Percentiles rank a stretch among this genome's conserved stretches.
Evolutionary conservation across 2,329 filamentous ascomycete genomes (phyloP).

Genomic region (Arthroderma uncinatum): DNA sequence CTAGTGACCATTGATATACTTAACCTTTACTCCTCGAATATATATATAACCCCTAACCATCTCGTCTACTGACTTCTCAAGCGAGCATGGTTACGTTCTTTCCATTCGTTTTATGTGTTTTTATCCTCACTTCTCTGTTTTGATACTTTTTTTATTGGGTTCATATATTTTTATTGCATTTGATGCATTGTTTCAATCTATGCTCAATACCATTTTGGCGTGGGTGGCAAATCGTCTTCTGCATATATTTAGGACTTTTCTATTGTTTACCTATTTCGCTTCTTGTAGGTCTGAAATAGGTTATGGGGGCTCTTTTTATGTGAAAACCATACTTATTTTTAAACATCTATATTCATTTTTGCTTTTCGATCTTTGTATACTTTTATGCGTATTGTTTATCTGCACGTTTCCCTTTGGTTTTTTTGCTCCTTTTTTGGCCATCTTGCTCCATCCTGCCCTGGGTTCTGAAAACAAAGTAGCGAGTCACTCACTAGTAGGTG

Average conservation of each 20-base stretch:
- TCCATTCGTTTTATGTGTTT: neutral
- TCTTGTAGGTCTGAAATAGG: neutral
- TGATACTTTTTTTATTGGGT: neutral
- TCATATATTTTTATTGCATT: neutral
- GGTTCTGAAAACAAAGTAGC: neutral
- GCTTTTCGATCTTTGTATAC: neutral
- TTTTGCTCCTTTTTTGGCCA: neutral
- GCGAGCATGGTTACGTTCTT: neutral
- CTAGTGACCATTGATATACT: constrained; percentile 1
- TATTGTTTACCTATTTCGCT: neutral
- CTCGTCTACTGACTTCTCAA: neutral
- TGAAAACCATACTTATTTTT: neutral
- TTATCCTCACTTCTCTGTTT: neutral
- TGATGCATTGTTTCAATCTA: constrained; percentile 4
- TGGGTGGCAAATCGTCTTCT: constrained; percentile 1
- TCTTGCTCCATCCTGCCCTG: neutral
- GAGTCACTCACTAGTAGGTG: neutral
- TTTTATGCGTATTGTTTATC: neutral
- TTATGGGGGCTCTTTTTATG: neutral
- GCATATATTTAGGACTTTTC: neutral
- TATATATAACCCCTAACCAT: neutral
- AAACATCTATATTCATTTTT: neutral
- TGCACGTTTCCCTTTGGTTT: neutral
- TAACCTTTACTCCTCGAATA: neutral
- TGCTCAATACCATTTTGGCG: constrained; percentile 5